Evolutionary conservation across 345 rosid species (phyloP).

Genomic region (Salix brachista): DNA sequence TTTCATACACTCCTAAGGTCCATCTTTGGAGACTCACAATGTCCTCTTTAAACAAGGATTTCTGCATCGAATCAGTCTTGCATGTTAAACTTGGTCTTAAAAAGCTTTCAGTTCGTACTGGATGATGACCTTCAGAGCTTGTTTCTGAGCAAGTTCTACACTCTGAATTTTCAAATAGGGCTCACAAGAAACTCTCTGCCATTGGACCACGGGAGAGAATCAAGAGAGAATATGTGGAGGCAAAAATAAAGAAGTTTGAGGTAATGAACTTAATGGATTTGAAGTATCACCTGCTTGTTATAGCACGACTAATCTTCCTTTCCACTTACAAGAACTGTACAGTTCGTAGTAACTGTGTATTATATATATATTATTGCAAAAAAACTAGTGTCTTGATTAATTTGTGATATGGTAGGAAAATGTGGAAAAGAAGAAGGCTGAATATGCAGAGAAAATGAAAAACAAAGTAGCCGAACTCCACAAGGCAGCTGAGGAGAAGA

Average conservation of each 20-base stretch:
- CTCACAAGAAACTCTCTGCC: slow-evolving; percentile 47
- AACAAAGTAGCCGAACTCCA: slow-evolving; percentile 56
- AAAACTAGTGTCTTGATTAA: neutral
- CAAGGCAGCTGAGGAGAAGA: slow-evolving; percentile 60
- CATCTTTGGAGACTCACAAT: neutral
- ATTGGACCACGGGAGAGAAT: slow-evolving; percentile 61
- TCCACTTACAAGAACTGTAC: neutral
- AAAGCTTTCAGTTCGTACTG: neutral
- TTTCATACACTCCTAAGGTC: neutral
- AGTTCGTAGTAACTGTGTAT: neutral
- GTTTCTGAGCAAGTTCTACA: neutral
- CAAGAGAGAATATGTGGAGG: slow-evolving; percentile 52
- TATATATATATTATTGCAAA: neutral
- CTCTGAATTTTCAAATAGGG: slow-evolving; percentile 35
- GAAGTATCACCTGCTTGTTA: neutral
- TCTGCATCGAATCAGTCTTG: too few species aligned
- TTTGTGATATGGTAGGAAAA: slow-evolving; percentile 40
- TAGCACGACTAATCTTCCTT: neutral
- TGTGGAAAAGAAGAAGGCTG: slow-evolving; percentile 54
- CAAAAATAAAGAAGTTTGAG: slow-evolving; percentile 51
- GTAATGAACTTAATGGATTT: slow-evolving; percentile 24
- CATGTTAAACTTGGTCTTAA: neutral
- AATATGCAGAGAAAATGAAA: slow-evolving; percentile 46
- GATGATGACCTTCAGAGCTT: neutral
- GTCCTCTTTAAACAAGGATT: neutral